These are phyloP conservation scores for Pseudozyma hubeiensis DNA, from an alignment of 1,284 basidiomycete species.

Conservation along the genomic window DNA sequence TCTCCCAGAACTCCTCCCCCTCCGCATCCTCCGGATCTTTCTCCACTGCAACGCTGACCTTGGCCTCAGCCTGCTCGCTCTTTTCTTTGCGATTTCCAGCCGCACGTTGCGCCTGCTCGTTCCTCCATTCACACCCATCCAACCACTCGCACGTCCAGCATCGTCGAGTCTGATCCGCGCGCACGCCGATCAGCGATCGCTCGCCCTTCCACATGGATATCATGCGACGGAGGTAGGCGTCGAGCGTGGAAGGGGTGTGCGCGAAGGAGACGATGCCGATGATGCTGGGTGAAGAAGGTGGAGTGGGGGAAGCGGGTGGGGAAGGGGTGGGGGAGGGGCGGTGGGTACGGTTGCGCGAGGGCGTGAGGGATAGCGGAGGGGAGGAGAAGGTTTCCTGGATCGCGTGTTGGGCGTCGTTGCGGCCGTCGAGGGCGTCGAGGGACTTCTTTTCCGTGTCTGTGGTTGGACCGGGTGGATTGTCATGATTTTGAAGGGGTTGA, in stretches of 20 bases:
- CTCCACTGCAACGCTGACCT: background rate
- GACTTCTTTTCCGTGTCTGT: conserved; percentile 12
- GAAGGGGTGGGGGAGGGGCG: background rate
- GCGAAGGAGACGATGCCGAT: conserved; percentile 49
- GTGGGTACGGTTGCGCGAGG: conserved; percentile 1
- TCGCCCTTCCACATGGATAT: conserved; percentile 53
- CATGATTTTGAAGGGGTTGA: background rate
- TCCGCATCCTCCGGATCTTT: conserved; percentile 1
- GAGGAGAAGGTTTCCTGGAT: conserved; percentile 20
- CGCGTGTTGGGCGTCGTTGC: conserved; percentile 14
- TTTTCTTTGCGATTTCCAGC: no score
- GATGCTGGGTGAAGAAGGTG: conserved; percentile 6
- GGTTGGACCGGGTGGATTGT: background rate
- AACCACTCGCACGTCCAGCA: conserved; percentile 62
- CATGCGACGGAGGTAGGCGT: conserved; percentile 39
- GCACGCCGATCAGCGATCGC: conserved; percentile 47
- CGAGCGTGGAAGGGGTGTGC: conserved; percentile 27
- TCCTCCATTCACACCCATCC: conserved; percentile 64
- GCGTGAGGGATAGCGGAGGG: conserved; percentile 4
- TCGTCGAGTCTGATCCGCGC: conserved; percentile 32
- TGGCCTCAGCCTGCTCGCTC: background rate
- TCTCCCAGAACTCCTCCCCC: conserved; percentile 35
- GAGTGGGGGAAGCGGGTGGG: background rate
- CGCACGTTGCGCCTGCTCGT: background rate
- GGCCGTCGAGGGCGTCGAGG: conserved; percentile 28